Base-by-base conservation (phyloP, 129 eudicot genomes). In the Saposhnikovia divaricata region DNA sequence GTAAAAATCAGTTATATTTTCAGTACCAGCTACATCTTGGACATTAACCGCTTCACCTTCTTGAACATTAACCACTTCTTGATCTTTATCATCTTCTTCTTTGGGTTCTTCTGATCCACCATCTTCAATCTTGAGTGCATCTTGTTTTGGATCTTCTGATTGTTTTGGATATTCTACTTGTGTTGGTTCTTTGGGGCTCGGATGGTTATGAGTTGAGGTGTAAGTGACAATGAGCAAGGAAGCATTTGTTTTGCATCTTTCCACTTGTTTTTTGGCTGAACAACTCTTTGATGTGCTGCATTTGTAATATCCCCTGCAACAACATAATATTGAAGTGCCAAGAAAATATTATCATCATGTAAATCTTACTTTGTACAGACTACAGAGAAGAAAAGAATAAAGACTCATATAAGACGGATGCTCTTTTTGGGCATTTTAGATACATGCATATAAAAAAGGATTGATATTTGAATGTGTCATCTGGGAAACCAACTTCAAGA, bases 251-350 rank as follows among this genome's bases (percentile, higher is more conserved):
- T 84, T 89, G 85, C 95, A 88, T 83, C 96, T 87, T 80, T 93
- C 98, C 59, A 93, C 97, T 86, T 93, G 98, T 80, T 93, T 93
- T 55, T 89, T 91, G 81, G 98, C 98, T 79, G 88, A 84, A 84
- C 98, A 93, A 61, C 91, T 90, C 85, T 68, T 68, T 7, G 73
- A 31, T 68, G 73, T 68, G 73, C 73, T 68, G 73, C 73, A 68
- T 68, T 34, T 68, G 42, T 68, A 68, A 68, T 68, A 68, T 34
- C 73, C 73, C 73, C 73, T 68, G 73, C 73, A 68, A 13, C 3
- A 12, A 31, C 15, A 27, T 68, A 34, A 68, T 14, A 11, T 31
- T 68, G 10, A 68, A 34, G 73, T 31, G 23, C 38, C 73, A 31
- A 31, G 21, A 68, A 65, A 31, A 71, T 18, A 71, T 34, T 39